These are phyloP conservation scores for Telfairia occidentalis DNA, from an alignment of 331 rosid genomes.

Conservation along the genomic window DNA sequence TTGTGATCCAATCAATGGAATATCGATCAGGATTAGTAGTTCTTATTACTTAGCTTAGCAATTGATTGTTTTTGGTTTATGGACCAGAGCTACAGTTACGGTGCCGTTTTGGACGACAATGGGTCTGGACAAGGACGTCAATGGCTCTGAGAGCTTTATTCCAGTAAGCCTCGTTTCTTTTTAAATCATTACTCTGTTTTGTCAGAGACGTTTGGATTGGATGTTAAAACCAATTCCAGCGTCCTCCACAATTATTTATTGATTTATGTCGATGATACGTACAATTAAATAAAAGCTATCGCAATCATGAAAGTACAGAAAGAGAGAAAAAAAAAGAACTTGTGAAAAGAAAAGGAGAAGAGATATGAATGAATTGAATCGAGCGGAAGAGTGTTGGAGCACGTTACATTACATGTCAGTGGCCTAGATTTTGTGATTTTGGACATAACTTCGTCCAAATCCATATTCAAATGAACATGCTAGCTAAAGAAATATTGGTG, in stretches of 20 bases:
- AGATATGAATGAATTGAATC: background rate
- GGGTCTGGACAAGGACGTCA: slow-evolving; percentile 18
- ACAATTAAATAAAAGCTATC: background rate
- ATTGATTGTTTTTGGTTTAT: background rate
- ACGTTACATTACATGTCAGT: too few species aligned
- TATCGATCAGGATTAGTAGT: background rate
- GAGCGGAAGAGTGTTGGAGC: background rate
- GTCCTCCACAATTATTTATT: background rate
- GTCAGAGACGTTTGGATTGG: background rate
- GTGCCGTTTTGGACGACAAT: slow-evolving; percentile 14
- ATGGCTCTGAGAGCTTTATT: slow-evolving; percentile 21
- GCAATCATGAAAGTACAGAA: background rate
- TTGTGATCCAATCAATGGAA: background rate
- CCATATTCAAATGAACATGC: background rate
- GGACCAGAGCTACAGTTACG: slow-evolving; percentile 25
- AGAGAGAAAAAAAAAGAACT: background rate
- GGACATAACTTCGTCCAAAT: background rate
- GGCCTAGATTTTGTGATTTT: background rate
- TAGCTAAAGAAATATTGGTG: background rate
- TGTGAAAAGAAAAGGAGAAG: background rate
- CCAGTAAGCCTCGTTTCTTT: slow-evolving; percentile 21
- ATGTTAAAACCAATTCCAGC: background rate
- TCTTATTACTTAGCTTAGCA: background rate
- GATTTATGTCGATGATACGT: background rate
- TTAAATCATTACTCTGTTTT: background rate